Conservation (phyloP, 345 rosid species). For the Noccaea bulbosa region DNA sequence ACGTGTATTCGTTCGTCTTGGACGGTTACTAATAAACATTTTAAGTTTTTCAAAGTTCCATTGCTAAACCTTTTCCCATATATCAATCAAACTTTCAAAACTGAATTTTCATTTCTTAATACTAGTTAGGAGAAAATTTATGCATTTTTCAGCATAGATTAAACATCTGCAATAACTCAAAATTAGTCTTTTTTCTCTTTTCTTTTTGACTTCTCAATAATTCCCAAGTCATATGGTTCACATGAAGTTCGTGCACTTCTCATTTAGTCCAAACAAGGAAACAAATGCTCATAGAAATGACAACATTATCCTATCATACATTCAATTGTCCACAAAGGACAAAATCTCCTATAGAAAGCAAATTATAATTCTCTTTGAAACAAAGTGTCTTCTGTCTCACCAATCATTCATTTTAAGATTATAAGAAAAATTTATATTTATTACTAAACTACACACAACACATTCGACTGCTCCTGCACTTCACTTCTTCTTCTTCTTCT, state of each 20-base stretch:
- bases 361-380: slow-evolving; percentile 25
- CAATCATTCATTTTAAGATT: slow-evolving; percentile 20
- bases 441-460: slow-evolving; percentile 29
- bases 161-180: too few species aligned
- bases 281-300: slow-evolving; percentile 33
- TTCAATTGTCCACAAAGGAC: slow-evolving; percentile 26
- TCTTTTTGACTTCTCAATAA: slow-evolving; percentile 28
- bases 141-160: too few species aligned
- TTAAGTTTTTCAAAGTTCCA: background rate
- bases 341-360: slow-evolving; percentile 10
- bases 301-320: slow-evolving; percentile 40
- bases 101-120: too few species aligned
- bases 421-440: background rate
- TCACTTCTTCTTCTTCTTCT: slow-evolving; percentile 8
- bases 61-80: background rate
- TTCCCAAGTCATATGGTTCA: slow-evolving; percentile 16
- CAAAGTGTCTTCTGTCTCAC: slow-evolving; percentile 15
- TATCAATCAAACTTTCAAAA: too few species aligned
- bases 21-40: background rate
- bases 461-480: slow-evolving; percentile 21
- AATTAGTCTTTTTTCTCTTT: background rate
- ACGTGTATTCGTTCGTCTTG: too few species aligned
- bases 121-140: too few species aligned
- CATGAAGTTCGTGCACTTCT: slow-evolving; percentile 27
- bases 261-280: slow-evolving; percentile 31